phyloP scores from a whole-genome alignment of 257 asterid genomes.

The Lavandula angustifolia region DNA sequence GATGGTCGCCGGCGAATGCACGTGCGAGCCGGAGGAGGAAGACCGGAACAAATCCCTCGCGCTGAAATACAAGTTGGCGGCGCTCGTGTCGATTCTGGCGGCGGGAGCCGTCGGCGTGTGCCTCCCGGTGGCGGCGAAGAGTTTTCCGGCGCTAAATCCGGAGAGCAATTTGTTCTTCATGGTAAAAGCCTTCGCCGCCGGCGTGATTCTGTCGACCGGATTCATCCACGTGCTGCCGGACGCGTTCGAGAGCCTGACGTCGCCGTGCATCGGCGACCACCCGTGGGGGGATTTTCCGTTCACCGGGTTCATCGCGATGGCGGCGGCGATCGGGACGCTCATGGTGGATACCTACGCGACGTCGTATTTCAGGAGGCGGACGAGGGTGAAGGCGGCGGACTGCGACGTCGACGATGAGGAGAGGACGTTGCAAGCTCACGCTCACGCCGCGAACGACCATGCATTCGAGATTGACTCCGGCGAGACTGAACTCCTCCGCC shows the following conservation, averaged over 20 bases:
- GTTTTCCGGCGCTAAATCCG: slow-evolving; percentile 34
- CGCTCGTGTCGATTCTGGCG: slow-evolving; percentile 43
- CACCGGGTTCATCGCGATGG: slow-evolving; percentile 51
- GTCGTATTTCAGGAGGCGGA: slow-evolving; percentile 28
- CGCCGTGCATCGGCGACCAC: slow-evolving; percentile 33
- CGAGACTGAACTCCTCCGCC: slow-evolving; percentile 40
- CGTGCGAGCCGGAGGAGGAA: slow-evolving; percentile 40
- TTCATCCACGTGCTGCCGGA: slow-evolving; percentile 49
- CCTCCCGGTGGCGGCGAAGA: slow-evolving; percentile 41
- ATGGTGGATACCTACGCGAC: slow-evolving; percentile 57
- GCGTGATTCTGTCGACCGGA: slow-evolving; percentile 52
- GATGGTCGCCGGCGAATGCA: slow-evolving; percentile 35
- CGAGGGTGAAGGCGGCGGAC: slow-evolving; percentile 8
- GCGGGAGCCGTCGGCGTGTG: slow-evolving; percentile 46
- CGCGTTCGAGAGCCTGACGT: slow-evolving; percentile 37
- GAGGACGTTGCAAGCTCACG: slow-evolving; percentile 28
- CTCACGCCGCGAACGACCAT: slow-evolving; percentile 43
- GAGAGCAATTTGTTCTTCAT: slow-evolving; percentile 43
- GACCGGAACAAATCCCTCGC: slow-evolving; percentile 34
- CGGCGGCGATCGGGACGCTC: slow-evolving; percentile 45
- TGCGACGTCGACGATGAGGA: slow-evolving; percentile 16
- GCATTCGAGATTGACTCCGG: slow-evolving; percentile 25
- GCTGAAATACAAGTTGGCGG: slow-evolving; percentile 41
- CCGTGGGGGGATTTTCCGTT: slow-evolving; percentile 63
- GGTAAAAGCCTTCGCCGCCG: slow-evolving; percentile 55